These are phyloP conservation scores for Tricholomella constricta DNA, from an alignment of 768 basidiomycete genomes.

Conservation along the genomic window DNA sequence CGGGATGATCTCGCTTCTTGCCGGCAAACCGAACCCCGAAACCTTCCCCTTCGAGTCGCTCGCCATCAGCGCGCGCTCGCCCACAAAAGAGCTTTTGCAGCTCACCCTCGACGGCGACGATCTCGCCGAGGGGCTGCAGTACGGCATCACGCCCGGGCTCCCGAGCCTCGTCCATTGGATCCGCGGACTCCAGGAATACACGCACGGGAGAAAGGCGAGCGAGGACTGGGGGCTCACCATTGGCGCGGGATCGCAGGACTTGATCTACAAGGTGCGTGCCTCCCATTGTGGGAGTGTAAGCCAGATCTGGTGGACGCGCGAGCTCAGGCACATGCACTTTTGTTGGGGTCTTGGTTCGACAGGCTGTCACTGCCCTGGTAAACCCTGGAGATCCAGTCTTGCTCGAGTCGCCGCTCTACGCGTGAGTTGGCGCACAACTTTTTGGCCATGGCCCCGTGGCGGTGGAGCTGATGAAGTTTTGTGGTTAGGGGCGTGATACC, in stretches of 20 bases:
- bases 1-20: slow-evolving; percentile 77
- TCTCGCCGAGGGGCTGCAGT: slow-evolving; percentile 70
- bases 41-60: slow-evolving; percentile 89
- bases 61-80: slow-evolving; percentile 59
- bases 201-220: slow-evolving; percentile 61
- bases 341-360: slow-evolving; percentile 14
- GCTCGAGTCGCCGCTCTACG: slow-evolving; percentile 76
- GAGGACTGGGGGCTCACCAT: slow-evolving; percentile 78
- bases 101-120: slow-evolving; percentile 60
- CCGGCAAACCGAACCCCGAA: slow-evolving; percentile 85
- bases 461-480: slow-evolving; percentile 4
- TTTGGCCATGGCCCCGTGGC: slow-evolving; percentile 10
- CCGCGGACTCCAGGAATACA: slow-evolving; percentile 64
- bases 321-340: slow-evolving; percentile 1
- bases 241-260: slow-evolving; percentile 86
- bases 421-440: slow-evolving; percentile 39
- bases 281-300: not conserved
- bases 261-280: slow-evolving; percentile 77
- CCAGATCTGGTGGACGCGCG: too few species aligned
- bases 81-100: slow-evolving; percentile 43
- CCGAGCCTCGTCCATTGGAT: slow-evolving; percentile 68
- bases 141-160: slow-evolving; percentile 71
- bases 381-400: slow-evolving; percentile 79
- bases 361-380: slow-evolving; percentile 50
- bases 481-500: slow-evolving; percentile 61